phyloP scores from a whole-genome alignment of 2,329 filamentous ascomycete genomes.

The Pseudonectria buxi region DNA sequence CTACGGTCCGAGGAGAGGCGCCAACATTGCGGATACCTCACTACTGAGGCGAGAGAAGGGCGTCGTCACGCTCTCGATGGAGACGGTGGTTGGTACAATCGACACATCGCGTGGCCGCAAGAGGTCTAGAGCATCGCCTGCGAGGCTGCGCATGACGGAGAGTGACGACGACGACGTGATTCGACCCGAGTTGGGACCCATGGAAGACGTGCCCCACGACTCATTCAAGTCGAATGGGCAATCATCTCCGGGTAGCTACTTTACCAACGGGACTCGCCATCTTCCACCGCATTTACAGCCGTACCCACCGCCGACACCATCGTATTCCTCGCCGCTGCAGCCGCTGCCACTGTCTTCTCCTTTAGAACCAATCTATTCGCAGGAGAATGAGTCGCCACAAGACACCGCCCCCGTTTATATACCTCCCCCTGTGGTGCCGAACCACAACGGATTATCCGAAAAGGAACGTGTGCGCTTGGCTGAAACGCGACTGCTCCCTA shows the following conservation, averaged over 20 bases:
- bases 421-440: conserved; percentile 52
- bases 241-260: conserved; percentile 18
- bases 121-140: conserved; percentile 16
- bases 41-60: conserved; percentile 81
- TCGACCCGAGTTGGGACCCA: conserved; percentile 16
- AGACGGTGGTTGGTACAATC: conserved; percentile 77
- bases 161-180: conserved; percentile 27
- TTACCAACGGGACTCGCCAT: conserved; percentile 32
- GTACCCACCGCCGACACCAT: conserved; percentile 28
- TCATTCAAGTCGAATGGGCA: conserved; percentile 11
- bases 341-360: conserved; percentile 8
- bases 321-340: conserved; percentile 6
- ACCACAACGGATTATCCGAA: conserved; percentile 63
- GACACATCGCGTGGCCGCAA: conserved; percentile 53
- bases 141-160: conserved; percentile 21
- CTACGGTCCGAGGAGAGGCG: conserved; percentile 29
- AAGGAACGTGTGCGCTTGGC: conserved; percentile 74
- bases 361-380: conserved; percentile 4
- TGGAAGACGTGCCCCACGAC: conserved; percentile 16
- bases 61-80: conserved; percentile 80
- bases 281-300: conserved; percentile 24
- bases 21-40: conserved; percentile 80
- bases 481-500: conserved; percentile 74
- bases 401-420: conserved; percentile 41
- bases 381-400: conserved; percentile 12